phyloP scores from a whole-genome alignment of 2,329 filamentous ascomycete species.

The Colletotrichum graminicola region DNA sequence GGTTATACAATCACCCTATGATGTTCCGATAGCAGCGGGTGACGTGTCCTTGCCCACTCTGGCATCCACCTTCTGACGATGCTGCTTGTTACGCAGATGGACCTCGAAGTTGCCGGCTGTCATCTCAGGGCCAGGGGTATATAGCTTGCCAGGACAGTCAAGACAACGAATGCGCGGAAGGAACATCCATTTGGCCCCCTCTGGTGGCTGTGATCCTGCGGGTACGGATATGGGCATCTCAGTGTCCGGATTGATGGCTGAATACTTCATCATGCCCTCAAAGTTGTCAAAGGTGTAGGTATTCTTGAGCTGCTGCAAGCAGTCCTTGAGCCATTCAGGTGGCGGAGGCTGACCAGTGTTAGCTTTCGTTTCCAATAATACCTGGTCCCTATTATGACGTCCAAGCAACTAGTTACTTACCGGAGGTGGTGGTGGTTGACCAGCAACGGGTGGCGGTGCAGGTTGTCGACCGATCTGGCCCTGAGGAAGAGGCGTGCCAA shows the following conservation, averaged over 20 bases:
- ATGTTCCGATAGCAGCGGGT: constrained; percentile 22
- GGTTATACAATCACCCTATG: background rate
- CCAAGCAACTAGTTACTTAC: constrained; percentile 63
- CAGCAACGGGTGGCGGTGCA: constrained; percentile 71
- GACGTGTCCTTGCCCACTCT: constrained; percentile 48
- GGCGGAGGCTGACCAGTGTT: constrained; percentile 75
- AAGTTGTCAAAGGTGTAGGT: constrained; percentile 86
- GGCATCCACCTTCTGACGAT: constrained; percentile 75
- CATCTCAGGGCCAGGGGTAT: constrained; percentile 87
- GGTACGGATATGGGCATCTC: constrained; percentile 70
- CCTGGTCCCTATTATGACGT: too few species aligned
- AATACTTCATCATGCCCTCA: constrained; percentile 92
- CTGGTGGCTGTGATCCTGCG: constrained; percentile 64
- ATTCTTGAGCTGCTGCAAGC: constrained; percentile 77
- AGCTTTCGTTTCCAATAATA: constrained; percentile 5
- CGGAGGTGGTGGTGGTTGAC: constrained; percentile 66
- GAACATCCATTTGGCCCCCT: constrained; percentile 82
- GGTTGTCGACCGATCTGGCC: constrained; percentile 76
- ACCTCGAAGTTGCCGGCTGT: constrained; percentile 93
- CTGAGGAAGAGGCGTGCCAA: constrained; percentile 53
- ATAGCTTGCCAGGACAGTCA: constrained; percentile 94
- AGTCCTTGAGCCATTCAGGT: constrained; percentile 84
- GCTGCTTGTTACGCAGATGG: constrained; percentile 86
- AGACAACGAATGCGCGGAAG: constrained; percentile 90
- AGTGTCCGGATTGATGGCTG: constrained; percentile 79